These are phyloP conservation scores for Diaporthe vexans DNA, from an alignment of 2,329 filamentous ascomycete species.

Conservation along the genomic window DNA sequence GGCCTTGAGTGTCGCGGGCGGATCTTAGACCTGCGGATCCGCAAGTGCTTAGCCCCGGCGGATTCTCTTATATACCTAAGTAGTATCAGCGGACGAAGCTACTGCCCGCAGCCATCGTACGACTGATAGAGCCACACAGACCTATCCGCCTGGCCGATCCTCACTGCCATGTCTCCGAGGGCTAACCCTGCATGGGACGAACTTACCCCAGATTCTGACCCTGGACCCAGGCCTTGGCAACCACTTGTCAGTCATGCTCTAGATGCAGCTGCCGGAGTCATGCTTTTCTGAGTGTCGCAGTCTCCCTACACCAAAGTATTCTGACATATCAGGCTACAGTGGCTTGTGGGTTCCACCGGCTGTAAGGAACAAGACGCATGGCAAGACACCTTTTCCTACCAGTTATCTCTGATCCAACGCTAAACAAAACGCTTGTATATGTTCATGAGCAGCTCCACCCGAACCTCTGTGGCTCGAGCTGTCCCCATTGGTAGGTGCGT, in stretches of 20 bases:
- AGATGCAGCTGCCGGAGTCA: slow-evolving; percentile 16
- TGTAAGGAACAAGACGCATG: too few species aligned
- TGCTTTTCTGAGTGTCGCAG: neutral
- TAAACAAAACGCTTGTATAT: too few species aligned
- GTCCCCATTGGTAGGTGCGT: neutral
- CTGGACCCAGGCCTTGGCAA: slow-evolving; percentile 12
- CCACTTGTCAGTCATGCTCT: slow-evolving; percentile 7
- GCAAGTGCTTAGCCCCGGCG: slow-evolving; percentile 3
- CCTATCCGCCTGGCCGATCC: slow-evolving; percentile 27
- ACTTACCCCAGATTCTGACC: slow-evolving; percentile 32
- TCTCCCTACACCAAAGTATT: neutral
- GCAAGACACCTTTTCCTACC: neutral
- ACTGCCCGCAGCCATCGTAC: slow-evolving; percentile 18
- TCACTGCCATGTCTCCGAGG: slow-evolving; percentile 34
- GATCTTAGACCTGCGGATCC: slow-evolving; percentile 22
- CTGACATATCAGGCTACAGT: neutral
- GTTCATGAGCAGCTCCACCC: neutral
- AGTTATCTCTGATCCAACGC: neutral
- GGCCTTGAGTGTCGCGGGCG: neutral
- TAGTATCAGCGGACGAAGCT: neutral
- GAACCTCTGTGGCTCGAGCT: neutral
- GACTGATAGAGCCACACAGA: slow-evolving; percentile 17
- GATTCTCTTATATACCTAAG: neutral
- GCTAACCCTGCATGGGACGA: slow-evolving; percentile 27
- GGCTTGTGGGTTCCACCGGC: neutral